Evolutionary conservation across 768 basidiomycete genomes (phyloP), one percentile per base, ranked within the genome.

Genomic region (Mrakia frigida): DNA sequence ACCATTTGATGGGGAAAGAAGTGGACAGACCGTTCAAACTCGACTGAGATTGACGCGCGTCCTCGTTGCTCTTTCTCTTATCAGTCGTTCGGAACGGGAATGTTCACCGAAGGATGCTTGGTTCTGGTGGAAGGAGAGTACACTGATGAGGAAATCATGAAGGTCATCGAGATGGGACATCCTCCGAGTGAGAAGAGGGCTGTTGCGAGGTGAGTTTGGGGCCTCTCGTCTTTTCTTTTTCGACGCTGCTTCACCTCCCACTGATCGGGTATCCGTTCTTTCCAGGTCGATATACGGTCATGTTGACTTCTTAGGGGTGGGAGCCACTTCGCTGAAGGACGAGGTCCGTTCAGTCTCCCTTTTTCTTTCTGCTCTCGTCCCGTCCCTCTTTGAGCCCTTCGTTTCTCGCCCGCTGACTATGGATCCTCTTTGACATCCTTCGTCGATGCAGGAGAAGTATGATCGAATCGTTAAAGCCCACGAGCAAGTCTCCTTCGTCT

Each of bases 71-170:
- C 50, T 11, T 6, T n/a, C 11, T n/a, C 46, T 13, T n/a, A n/a
- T 18, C 31, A 95, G 83, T 91, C 92, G 77, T 95, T 96, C 25
- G 93, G 94, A 56, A 94, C 96, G 81, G 97, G 97, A 1, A 82
- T 99, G 9, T 98, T 97, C 81, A 97, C 94, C 0, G 97, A 98
- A 83, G 97, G 97, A 0, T 94, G 91, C 76, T 92, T 98, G 83
- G 93, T 94, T 0, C 87, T 99, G 23, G 89, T 98, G 0, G 97
- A 98, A 84, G 97, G 97, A 31, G 92, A 94, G 81, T 99, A 98
- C 82, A 98, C 92, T 0, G 90, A 95, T 77, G 94, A 98, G 41
- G 92, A 90, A 70, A 91, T 88, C 0, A 86, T 99, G 70, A 88
- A 91, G 79, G 93, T 98, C 9, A 89, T 94, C 78, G 97, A 95